Evolutionary conservation across 2,329 filamentous ascomycete species (phyloP), one percentile per base, ranked within the genome.

Genomic region (Aspergillus flavus): DNA sequence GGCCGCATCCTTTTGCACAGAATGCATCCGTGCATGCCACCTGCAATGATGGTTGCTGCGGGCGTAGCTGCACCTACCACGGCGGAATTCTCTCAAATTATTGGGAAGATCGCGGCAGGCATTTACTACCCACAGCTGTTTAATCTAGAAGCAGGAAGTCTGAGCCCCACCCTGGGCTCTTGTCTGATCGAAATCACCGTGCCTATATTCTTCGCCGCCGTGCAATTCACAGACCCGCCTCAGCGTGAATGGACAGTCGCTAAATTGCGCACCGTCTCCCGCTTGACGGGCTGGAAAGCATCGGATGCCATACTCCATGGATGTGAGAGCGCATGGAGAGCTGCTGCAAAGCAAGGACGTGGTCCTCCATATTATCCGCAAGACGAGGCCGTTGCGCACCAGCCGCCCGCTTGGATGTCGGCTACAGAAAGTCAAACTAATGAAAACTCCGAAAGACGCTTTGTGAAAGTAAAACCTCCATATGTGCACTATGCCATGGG

Each of bases 21-120:
- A 39, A 85, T 89, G 1, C 94, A 97, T 69, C 95, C 95, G 0
- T 87, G 86, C 28, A 97, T 97, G 93, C 94, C 94, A 0, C 93
- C 94, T 0, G 89, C 94, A 10, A 91, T 93, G 41, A 93, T 96
- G 87, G 87, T 93, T 71, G 93, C 95, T 3, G 93, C 93, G 0
- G 91, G 90, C 9, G 84, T 96, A 66, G 88, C 91, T 11, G 92
- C 93, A 0, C 81, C 82, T 16, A 86, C 91, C 57, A 97, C 94
- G 0, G 86, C 84, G 3, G 80, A 80, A 0, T 91, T 88, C 76
- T 91, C 93, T 1, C 88, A 88, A 64, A 85, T 89, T 66, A 88
- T 97, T 63, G 94, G 93, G 9, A 88, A 90, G 26, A 94, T 98
- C 61, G 86, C 89, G 2, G 92, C 91, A 0, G 94, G 94, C 6